These are phyloP conservation scores for Ophiocordyceps unilateralis DNA, from an alignment of 2,329 filamentous ascomycete genomes.

Conservation along the genomic window DNA sequence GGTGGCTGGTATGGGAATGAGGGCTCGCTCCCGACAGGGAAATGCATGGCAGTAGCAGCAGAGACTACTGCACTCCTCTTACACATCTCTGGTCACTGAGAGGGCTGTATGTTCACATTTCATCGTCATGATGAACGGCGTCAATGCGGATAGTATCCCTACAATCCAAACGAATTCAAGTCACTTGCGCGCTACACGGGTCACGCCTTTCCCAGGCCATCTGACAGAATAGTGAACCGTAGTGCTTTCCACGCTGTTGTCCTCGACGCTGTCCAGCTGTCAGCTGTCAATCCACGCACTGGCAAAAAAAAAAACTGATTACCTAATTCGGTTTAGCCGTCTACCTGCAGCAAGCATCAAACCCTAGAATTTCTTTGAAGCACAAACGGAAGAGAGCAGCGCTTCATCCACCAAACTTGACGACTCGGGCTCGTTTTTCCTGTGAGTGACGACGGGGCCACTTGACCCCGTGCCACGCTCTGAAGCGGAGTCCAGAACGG, in stretches of 20 bases:
- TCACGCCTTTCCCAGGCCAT: too few species aligned
- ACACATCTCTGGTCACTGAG: constrained; percentile 31
- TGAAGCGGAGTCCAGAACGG: background rate
- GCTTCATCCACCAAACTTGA: constrained; percentile 15
- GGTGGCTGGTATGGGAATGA: constrained; percentile 17
- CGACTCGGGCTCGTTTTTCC: constrained; percentile 16
- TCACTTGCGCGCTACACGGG: too few species aligned
- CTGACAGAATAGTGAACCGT: too few species aligned
- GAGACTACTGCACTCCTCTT: constrained; percentile 43
- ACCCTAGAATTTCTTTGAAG: constrained; percentile 27
- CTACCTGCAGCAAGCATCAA: constrained; percentile 17
- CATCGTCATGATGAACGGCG: constrained; percentile 43
- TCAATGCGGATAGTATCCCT: constrained; percentile 43
- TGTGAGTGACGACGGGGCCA: constrained; percentile 14
- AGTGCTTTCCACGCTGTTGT: background rate
- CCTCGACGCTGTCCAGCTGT: background rate
- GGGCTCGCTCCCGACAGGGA: constrained; percentile 18
- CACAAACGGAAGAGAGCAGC: constrained; percentile 18
- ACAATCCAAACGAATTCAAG: constrained; percentile 25
- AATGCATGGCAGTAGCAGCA: constrained; percentile 17
- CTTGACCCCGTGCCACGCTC: background rate
- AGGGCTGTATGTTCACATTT: constrained; percentile 47
- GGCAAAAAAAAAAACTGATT: constrained; percentile 11
- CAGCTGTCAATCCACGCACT: background rate
- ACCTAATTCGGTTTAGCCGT: constrained; percentile 22